A percentile compares a stretch with the other conserved stretches of the same genome.
These are phyloP conservation scores for Kodamaea alishanica DNA, from an alignment of 1,139 yeast species.

Conservation along the genomic window DNA sequence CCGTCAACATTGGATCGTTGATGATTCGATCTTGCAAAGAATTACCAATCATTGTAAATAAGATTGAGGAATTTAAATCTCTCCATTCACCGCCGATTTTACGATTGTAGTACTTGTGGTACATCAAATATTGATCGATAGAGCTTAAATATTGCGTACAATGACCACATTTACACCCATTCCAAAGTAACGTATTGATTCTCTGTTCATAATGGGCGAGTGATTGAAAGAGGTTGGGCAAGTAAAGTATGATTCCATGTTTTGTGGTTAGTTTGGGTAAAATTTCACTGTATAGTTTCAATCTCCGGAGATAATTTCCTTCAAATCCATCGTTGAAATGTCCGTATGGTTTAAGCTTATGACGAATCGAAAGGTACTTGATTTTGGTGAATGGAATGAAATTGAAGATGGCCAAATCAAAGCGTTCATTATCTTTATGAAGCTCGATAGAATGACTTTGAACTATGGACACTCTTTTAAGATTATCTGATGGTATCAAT, in stretches of 20 bases:
- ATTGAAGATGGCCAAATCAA: slow-evolving; percentile 49
- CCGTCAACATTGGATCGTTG: slow-evolving; percentile 20
- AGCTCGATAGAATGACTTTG: slow-evolving; percentile 44
- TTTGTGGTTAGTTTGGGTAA: slow-evolving; percentile 41
- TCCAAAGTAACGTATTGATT: slow-evolving; percentile 69
- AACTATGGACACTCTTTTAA: slow-evolving; percentile 41
- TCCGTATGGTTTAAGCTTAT: slow-evolving; percentile 40
- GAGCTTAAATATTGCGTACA: slow-evolving; percentile 48
- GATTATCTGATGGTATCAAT: slow-evolving; percentile 11
- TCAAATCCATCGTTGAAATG: slow-evolving; percentile 55
- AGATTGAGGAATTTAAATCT: slow-evolving; percentile 57
- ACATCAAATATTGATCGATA: slow-evolving; percentile 56
- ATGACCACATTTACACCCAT: slow-evolving; percentile 63
- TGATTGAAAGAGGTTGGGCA: slow-evolving; percentile 58
- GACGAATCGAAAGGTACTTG: slow-evolving; percentile 44
- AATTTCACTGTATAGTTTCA: slow-evolving; percentile 44
- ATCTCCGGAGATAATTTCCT: slow-evolving; percentile 64
- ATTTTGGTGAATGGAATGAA: slow-evolving; percentile 33
- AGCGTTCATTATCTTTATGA: slow-evolving; percentile 52
- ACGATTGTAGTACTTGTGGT: slow-evolving; percentile 55
- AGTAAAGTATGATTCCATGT: slow-evolving; percentile 38
- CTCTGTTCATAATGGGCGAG: slow-evolving; percentile 66
- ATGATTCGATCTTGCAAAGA: slow-evolving; percentile 35
- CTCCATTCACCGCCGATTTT: slow-evolving; percentile 36
- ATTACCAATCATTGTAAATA: slow-evolving; percentile 52